Evolutionary conservation across 345 rosid species (phyloP).

Genomic region (Passiflora organensis): DNA sequence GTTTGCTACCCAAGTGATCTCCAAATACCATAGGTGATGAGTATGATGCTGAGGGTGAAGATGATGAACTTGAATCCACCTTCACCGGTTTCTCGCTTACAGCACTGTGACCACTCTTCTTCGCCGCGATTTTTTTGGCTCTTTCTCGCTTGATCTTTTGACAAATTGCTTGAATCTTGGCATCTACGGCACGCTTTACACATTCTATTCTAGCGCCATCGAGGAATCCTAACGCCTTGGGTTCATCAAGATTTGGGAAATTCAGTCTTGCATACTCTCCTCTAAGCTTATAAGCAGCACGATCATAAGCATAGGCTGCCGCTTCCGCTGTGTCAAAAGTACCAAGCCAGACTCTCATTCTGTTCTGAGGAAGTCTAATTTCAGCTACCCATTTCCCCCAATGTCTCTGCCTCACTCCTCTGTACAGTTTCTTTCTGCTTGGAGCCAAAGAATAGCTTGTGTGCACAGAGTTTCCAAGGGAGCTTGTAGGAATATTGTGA

Average conservation of each 20-base stretch:
- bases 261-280: slow-evolving; percentile 91
- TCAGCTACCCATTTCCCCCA: slow-evolving; percentile 99
- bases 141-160: slow-evolving; percentile 67
- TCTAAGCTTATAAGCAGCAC: slow-evolving; percentile 95
- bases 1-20: slow-evolving; percentile 37
- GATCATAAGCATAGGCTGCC: slow-evolving; percentile 92
- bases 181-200: slow-evolving; percentile 64
- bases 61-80: slow-evolving; percentile 27
- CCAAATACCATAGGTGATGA: slow-evolving; percentile 32
- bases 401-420: slow-evolving; percentile 98
- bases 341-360: slow-evolving; percentile 93
- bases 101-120: slow-evolving; percentile 15
- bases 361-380: slow-evolving; percentile 89
- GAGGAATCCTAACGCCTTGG: slow-evolving; percentile 47
- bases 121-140: slow-evolving; percentile 44
- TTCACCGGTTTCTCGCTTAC: slow-evolving; percentile 18
- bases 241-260: slow-evolving; percentile 75
- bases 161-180: slow-evolving; percentile 83
- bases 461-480: slow-evolving; percentile 29
- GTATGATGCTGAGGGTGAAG: slow-evolving; percentile 27
- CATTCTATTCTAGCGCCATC: slow-evolving; percentile 54
- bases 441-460: slow-evolving; percentile 23
- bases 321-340: slow-evolving; percentile 89
- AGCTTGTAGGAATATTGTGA: slow-evolving; percentile 6
- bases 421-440: slow-evolving; percentile 70